Evolutionary conservation across 495 filamentous ascomycete species (phyloP), one percentile per base, ranked within the genome.

Genomic region (Talaromyces proteolyticus): DNA sequence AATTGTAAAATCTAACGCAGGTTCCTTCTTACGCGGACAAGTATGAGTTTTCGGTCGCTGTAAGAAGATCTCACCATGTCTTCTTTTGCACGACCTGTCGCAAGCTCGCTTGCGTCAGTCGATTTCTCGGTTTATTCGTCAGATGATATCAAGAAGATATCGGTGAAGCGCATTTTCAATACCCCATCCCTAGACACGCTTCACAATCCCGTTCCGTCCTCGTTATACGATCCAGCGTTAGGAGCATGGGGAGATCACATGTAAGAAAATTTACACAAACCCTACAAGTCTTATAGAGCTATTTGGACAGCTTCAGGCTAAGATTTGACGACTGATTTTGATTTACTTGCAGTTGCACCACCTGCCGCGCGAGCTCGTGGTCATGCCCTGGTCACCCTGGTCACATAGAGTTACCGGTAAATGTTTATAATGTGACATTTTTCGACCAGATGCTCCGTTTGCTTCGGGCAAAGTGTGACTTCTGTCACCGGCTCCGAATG

Each of bases 381-480:
- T 81, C 80, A 46, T 99, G 93, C 65, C 90, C 93, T 8, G 94
- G 94, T 51, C 94, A 99, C 71, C 77, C 82, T 25, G 94, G 94
- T 44, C 93, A 97, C 63, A 94, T 99, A 63, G 89, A 96, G 55
- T 81, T 99, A 21, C 91, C 94, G 3, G 83, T 91, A 10, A 87
- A 86, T 39, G 84, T 96, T 44, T 99, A 96, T 63, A 92, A 96
- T 70, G 86, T 90, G 20, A 85, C 88, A 0, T 95, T 95, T 66
- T 85, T 99, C 74, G 89, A 94, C 62, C 92, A 96, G 65, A 73
- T 88, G 46, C 77, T 91, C 46, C 82, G 88, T 22, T 70, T 99
- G 16, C 74, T 99, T 26, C 82, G 88, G 47, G 84, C 86, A 37
- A 87, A 89, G 70, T 99, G 94, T 66, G 75, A 84, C 46, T 96